Evolutionary conservation across 352 stramenopile species (phyloP).

Genomic region (Globisporangium solare): DNA sequence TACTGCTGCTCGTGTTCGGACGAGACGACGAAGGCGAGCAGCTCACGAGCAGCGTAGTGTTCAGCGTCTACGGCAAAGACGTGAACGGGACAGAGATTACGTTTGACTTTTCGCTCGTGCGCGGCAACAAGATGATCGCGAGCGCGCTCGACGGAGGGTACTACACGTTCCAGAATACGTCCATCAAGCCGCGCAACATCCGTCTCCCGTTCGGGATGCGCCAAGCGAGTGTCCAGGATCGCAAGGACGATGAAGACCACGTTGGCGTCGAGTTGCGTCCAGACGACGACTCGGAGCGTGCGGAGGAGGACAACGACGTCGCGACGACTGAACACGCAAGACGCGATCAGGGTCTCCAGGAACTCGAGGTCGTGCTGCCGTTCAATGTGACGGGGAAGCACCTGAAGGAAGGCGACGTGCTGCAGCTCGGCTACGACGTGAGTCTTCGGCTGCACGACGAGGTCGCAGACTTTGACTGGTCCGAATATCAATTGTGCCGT

Average conservation of each 20-base stretch:
- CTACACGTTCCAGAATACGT: slow-evolving; percentile 63
- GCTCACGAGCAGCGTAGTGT: slow-evolving; percentile 50
- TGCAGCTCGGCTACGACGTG: slow-evolving; percentile 50
- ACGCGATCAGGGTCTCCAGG: background rate
- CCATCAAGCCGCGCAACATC: slow-evolving; percentile 48
- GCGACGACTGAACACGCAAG: background rate
- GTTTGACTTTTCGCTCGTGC: slow-evolving; percentile 54
- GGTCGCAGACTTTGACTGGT: slow-evolving; percentile 43
- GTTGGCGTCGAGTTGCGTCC: too few relatives aligned
- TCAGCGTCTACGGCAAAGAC: slow-evolving; percentile 45
- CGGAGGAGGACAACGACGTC: slow-evolving; percentile 1
- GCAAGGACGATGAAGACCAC: background rate
- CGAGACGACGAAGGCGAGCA: slow-evolving; percentile 47
- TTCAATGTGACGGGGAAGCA: slow-evolving; percentile 74
- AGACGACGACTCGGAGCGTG: too few relatives aligned
- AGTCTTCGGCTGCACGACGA: slow-evolving; percentile 47
- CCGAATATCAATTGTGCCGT: slow-evolving; percentile 40
- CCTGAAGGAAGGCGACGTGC: slow-evolving; percentile 36
- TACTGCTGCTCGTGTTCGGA: slow-evolving; percentile 76
- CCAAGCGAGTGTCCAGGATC: slow-evolving; percentile 42
- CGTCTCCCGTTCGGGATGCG: slow-evolving; percentile 64
- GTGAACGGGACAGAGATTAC: slow-evolving; percentile 27
- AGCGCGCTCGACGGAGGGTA: slow-evolving; percentile 29
- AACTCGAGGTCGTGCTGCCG: slow-evolving; percentile 55
- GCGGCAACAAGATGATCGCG: slow-evolving; percentile 36